Evolutionary conservation across 805 yeast genomes (phyloP), one percentile per base, ranked within the genome.

Genomic region (Saturnispora diversa): DNA sequence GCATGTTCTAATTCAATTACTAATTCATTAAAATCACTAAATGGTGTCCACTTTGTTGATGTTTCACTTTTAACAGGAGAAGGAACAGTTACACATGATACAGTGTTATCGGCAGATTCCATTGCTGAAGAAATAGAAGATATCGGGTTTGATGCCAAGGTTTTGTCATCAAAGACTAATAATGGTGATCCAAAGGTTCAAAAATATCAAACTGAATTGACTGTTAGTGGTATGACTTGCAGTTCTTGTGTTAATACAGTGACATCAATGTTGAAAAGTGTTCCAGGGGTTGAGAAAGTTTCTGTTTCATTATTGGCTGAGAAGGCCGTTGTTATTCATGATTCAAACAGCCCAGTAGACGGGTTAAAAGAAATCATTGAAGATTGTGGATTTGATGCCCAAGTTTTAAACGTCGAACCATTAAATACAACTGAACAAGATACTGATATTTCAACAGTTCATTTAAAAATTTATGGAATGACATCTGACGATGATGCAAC

Each of bases 11-110:
- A 80, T 2, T 65, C 92, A 1, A 74, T 90, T 16, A 73, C 79
- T 1, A 60, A 39, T 6, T 37, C 50, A 2, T 29, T 59, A 12
- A 27, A 35, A 19, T 22, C 35, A 2, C 9, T 57, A 0, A 37
- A 43, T 3, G 62, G 62, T 5, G 58, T 48, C 2, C 64, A 53
- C 3, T 30, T 27, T 12, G 84, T 70, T 0, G 67, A 71, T 3
- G 84, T 88, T 1, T 82, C 95, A 1, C 68, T 85, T 23, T 62
- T 84, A 3, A 84, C 95, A 0, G 92, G 84, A 49, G 74, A 75
- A 36, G 95, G 88, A 2, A 53, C 61, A 13, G 71, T 85, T 3
- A 56, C 53, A 8, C 87, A 80, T 53, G 60, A 59, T 28, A 47
- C 60, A 2, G 25, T 40, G 0, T 51, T 69, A 1, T 39, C 65